A percentile compares a stretch with the other conserved stretches of the same genome.
Conservation (phyloP, 768 basidiomycete species). For the Auricularia auricula-judae region DNA sequence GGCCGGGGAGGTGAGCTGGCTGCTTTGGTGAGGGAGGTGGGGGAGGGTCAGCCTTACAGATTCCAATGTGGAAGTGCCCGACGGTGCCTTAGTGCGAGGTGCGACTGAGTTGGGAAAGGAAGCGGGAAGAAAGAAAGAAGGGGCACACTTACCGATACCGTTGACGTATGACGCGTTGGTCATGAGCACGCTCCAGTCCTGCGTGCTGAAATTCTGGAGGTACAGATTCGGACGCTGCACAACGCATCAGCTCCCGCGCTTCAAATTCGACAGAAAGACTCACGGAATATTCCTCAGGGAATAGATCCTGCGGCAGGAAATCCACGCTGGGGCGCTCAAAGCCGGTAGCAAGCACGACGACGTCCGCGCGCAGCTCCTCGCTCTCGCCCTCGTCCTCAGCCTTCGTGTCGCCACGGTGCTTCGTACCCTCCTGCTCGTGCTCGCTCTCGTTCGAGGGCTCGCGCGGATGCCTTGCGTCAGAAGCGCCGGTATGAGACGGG, state of each 20-base stretch:
- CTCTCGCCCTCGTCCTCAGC: constrained; percentile 21
- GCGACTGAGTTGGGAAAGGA: constrained; percentile 9
- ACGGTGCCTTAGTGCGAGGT: neutral
- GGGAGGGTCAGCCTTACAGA: constrained; percentile 23
- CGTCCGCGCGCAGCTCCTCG: constrained; percentile 31
- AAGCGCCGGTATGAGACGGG: no score
- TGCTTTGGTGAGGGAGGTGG: neutral
- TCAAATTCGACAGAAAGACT: neutral
- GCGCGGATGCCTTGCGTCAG: no score
- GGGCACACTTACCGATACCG: constrained; percentile 34
- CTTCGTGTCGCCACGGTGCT: constrained; percentile 24
- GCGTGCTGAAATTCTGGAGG: constrained; percentile 43
- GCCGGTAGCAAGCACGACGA: constrained; percentile 43
- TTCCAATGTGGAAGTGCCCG: constrained; percentile 33
- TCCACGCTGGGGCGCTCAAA: constrained; percentile 34
- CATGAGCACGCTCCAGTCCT: constrained; percentile 40
- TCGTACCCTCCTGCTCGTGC: constrained; percentile 7
- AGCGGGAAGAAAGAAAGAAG: neutral
- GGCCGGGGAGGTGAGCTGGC: neutral
- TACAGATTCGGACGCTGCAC: constrained; percentile 36
- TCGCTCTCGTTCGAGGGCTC: no score
- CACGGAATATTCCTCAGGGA: constrained; percentile 39
- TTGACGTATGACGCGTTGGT: constrained; percentile 42
- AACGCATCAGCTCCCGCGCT: neutral
- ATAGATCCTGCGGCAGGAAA: constrained; percentile 37